Conservation (phyloP, 768 basidiomycete species). For the Mycena capillaripes region DNA sequence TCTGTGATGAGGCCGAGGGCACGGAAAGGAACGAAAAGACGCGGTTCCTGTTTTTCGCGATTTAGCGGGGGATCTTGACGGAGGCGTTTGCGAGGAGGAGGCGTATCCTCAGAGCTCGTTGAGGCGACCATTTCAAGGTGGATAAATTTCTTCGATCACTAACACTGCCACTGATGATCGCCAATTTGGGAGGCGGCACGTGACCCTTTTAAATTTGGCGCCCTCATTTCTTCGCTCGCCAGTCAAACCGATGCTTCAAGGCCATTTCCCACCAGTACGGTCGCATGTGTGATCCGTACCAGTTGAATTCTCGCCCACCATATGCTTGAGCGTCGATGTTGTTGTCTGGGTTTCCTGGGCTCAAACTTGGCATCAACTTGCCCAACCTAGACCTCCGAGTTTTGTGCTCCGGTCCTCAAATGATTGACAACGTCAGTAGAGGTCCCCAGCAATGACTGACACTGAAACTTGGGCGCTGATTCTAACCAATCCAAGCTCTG, state of each 20-base stretch:
- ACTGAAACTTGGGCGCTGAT: conserved; percentile 33
- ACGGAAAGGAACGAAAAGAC: conserved; percentile 93
- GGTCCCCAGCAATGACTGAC: conserved; percentile 15
- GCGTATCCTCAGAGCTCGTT: conserved; percentile 38
- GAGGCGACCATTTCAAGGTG: conserved; percentile 27
- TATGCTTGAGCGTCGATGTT: neutral
- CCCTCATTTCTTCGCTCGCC: too few relatives aligned
- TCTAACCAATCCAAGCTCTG: conserved; percentile 9
- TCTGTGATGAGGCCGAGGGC: conserved; percentile 96
- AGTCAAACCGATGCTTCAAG: too few relatives aligned
- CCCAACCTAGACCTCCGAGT: neutral
- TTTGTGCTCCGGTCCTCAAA: neutral
- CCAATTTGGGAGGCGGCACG: neutral
- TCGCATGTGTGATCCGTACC: neutral
- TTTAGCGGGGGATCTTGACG: conserved; percentile 50
- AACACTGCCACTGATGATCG: neutral
- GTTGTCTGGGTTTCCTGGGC: neutral
- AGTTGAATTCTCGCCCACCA: neutral
- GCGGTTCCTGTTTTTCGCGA: conserved; percentile 51
- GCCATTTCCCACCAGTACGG: too few relatives aligned
- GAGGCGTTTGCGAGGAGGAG: conserved; percentile 67
- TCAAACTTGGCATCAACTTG: neutral
- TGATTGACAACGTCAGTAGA: conserved; percentile 27
- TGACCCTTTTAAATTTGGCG: too few relatives aligned
- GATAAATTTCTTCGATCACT: neutral